phyloP scores from a whole-genome alignment of 108 stramenopile species.

The Conticribra guillardii region DNA sequence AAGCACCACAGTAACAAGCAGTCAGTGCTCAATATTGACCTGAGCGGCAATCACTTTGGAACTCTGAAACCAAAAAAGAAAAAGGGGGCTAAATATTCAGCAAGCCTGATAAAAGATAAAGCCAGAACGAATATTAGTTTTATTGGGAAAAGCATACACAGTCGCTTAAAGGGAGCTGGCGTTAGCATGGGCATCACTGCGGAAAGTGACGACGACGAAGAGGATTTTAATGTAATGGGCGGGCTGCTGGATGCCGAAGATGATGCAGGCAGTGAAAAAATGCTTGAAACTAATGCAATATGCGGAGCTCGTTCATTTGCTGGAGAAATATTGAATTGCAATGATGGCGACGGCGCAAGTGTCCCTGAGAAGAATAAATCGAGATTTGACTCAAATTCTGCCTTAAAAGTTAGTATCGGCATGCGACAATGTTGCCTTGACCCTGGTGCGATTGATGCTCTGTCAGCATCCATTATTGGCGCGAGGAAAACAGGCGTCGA shows the following conservation, averaged over 20 bases:
- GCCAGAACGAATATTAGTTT: slow-evolving; percentile 79
- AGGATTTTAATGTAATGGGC: slow-evolving; percentile 33
- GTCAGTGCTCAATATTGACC: slow-evolving; percentile 48
- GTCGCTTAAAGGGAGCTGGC: slow-evolving; percentile 65
- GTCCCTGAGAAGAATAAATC: slow-evolving; percentile 1
- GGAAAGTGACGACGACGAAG: slow-evolving; percentile 80
- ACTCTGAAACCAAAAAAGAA: slow-evolving; percentile 57
- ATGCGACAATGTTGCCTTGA: slow-evolving; percentile 74
- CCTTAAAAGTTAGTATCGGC: slow-evolving; percentile 36
- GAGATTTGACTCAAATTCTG: not conserved
- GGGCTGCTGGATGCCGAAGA: slow-evolving; percentile 44
- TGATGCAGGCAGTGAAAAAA: slow-evolving; percentile 34
- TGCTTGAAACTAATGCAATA: slow-evolving; percentile 30
- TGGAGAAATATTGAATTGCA: slow-evolving; percentile 56
- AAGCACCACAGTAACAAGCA: not conserved
- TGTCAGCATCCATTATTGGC: slow-evolving; percentile 63
- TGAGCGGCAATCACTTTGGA: slow-evolving; percentile 85
- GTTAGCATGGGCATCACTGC: slow-evolving; percentile 35
- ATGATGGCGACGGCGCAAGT: slow-evolving; percentile 32
- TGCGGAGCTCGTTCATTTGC: slow-evolving; percentile 66
- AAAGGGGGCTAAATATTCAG: slow-evolving; percentile 59
- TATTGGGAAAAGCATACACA: slow-evolving; percentile 62
- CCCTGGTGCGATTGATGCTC: slow-evolving; percentile 72
- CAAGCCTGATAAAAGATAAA: slow-evolving; percentile 64
- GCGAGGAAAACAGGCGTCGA: slow-evolving; percentile 29